phyloP scores from a whole-genome alignment of 768 basidiomycete genomes.

The Galerina marginata region DNA sequence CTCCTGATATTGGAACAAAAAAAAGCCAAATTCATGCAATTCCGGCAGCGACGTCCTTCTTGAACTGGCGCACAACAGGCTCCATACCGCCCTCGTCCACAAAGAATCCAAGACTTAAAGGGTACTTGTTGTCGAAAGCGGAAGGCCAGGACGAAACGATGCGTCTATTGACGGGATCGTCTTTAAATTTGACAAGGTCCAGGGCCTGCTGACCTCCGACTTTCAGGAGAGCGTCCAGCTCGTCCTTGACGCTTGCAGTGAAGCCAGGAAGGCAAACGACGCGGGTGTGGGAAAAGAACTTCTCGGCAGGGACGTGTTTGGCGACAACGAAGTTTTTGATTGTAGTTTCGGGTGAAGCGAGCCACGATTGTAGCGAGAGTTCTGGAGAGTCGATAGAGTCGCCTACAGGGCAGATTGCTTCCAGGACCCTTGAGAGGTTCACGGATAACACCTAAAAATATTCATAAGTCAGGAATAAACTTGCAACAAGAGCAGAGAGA shows the following conservation, averaged over 20 bases:
- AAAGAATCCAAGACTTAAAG: slow-evolving; percentile 47
- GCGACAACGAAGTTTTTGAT: slow-evolving; percentile 58
- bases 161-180: slow-evolving; percentile 46
- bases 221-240: slow-evolving; percentile 55
- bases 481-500: not conserved
- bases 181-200: slow-evolving; percentile 51
- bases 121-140: slow-evolving; percentile 48
- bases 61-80: slow-evolving; percentile 44
- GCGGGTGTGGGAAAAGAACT: slow-evolving; percentile 50
- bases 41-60: slow-evolving; percentile 9
- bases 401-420: slow-evolving; percentile 58
- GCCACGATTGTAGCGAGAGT: slow-evolving; percentile 53
- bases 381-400: slow-evolving; percentile 46
- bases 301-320: slow-evolving; percentile 47
- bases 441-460: slow-evolving; percentile 50
- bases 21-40: slow-evolving; percentile 3
- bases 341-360: slow-evolving; percentile 55
- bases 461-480: not conserved
- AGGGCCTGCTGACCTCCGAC: slow-evolving; percentile 56
- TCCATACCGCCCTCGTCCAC: slow-evolving; percentile 53
- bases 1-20: not conserved
- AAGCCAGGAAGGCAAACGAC: slow-evolving; percentile 67
- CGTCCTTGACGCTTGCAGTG: slow-evolving; percentile 58
- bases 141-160: slow-evolving; percentile 56
- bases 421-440: slow-evolving; percentile 58